phyloP scores from a whole-genome alignment of 345 rosid genomes.

The Salix brachista region DNA sequence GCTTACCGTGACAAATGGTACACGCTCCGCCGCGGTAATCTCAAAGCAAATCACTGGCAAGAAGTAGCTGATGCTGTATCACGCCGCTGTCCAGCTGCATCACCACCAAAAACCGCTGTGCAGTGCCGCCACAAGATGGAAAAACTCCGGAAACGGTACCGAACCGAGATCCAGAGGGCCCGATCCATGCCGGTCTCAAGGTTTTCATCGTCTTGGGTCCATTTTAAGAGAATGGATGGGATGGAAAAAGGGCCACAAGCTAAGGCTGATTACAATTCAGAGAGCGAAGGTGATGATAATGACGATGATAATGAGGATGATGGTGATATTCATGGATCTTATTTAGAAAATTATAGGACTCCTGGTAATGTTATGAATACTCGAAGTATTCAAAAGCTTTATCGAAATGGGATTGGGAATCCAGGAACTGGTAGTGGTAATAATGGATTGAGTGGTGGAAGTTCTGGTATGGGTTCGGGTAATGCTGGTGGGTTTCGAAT shows the following conservation, averaged over 20 bases:
- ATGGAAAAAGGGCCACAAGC: slow-evolving; percentile 68
- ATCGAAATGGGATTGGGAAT: slow-evolving; percentile 48
- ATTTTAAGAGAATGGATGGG: slow-evolving; percentile 74
- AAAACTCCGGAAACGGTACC: slow-evolving; percentile 85
- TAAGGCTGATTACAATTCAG: slow-evolving; percentile 32
- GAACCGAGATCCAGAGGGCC: slow-evolving; percentile 84
- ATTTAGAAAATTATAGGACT: slow-evolving; percentile 36
- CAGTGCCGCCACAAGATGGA: slow-evolving; percentile 99
- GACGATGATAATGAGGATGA: slow-evolving; percentile 41
- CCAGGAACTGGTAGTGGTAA: slow-evolving; percentile 25
- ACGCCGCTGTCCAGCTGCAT: slow-evolving; percentile 52
- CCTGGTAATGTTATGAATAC: slow-evolving; percentile 24
- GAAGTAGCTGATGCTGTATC: slow-evolving; percentile 76
- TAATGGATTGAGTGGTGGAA: background rate
- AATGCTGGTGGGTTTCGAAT: slow-evolving; percentile 53
- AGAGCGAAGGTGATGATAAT: slow-evolving; percentile 32
- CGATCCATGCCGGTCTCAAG: slow-evolving; percentile 75
- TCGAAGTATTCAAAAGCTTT: slow-evolving; percentile 53
- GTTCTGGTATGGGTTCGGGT: background rate
- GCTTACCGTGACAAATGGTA: slow-evolving; percentile 87
- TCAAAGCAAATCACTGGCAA: slow-evolving; percentile 92
- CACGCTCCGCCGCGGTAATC: slow-evolving; percentile 81
- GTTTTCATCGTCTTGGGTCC: slow-evolving; percentile 85
- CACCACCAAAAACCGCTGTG: slow-evolving; percentile 69
- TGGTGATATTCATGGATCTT: slow-evolving; percentile 39